Conservation (phyloP, 2,329 filamentous ascomycete genomes). For the Clonostachys byssicola region DNA sequence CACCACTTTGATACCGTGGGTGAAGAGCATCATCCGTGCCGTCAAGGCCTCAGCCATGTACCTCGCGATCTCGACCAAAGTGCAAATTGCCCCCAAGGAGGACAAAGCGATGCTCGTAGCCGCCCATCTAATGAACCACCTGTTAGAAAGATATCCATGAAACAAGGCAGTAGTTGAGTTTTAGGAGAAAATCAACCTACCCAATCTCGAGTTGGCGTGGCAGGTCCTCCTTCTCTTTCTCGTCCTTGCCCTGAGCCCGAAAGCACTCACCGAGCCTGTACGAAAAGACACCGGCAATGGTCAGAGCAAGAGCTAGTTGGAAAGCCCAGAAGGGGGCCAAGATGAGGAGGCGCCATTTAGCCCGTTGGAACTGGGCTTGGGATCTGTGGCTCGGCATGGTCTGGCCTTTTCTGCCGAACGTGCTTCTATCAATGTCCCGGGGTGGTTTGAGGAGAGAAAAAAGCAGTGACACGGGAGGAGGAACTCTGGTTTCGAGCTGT, state of each 20-base stretch:
- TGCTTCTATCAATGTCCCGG: too few relatives aligned
- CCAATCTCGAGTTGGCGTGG: conserved; percentile 40
- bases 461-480: too few relatives aligned
- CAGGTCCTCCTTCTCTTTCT: conserved; percentile 27
- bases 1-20: conserved; percentile 43
- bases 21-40: conserved; percentile 48
- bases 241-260: conserved; percentile 29
- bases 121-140: conserved; percentile 42
- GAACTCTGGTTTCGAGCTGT: too few relatives aligned
- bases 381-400: conserved; percentile 39
- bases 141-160: neutral
- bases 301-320: conserved; percentile 39
- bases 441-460: too few relatives aligned
- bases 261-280: conserved; percentile 46
- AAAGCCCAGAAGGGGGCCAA: conserved; percentile 45
- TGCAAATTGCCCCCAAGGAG: conserved; percentile 38
- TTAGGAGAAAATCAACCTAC: conserved; percentile 27
- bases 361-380: conserved; percentile 46
- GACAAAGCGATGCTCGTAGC: conserved; percentile 45
- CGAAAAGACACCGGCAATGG: conserved; percentile 46
- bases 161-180: neutral
- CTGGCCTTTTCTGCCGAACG: neutral
- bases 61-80: conserved; percentile 39
- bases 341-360: conserved; percentile 43
- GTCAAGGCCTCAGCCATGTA: conserved; percentile 45